phyloP scores from a whole-genome alignment of 106 monocot genomes.

The Dioscorea zingiberensis region DNA sequence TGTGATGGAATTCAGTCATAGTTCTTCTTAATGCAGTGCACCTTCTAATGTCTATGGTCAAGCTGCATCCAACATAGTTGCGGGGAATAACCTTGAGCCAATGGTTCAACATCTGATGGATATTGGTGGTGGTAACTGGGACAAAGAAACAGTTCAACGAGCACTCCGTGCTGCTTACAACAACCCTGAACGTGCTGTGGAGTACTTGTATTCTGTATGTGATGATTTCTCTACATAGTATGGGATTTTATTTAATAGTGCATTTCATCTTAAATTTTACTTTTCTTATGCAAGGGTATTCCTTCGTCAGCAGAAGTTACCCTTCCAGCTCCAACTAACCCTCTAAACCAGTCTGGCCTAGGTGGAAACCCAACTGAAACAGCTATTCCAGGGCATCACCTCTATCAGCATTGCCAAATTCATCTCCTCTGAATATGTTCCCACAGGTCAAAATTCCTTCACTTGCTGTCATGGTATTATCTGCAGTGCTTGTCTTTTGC shows the following conservation, averaged over 20 bases:
- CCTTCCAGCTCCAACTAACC: constrained; percentile 33
- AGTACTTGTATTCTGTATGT: constrained; percentile 93
- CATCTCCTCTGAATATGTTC: constrained; percentile 85
- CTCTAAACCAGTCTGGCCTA: constrained; percentile 9
- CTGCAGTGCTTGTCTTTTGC: too few relatives aligned
- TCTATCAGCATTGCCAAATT: constrained; percentile 68
- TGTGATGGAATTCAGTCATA: too few relatives aligned
- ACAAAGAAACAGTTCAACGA: constrained; percentile 67
- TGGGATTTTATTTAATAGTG: background rate
- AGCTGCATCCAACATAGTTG: constrained; percentile 76
- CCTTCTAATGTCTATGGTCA: constrained; percentile 63
- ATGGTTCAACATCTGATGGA: constrained; percentile 81
- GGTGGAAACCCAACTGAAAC: constrained; percentile 21
- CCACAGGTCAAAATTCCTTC: constrained; percentile 61
- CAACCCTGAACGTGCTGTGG: constrained; percentile 98
- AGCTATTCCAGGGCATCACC: constrained; percentile 14
- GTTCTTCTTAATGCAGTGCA: constrained; percentile 20
- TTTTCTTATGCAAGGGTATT: constrained; percentile 55
- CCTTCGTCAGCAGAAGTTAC: constrained; percentile 72
- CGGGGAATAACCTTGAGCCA: constrained; percentile 64
- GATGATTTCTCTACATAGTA: background rate
- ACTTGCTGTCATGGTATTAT: too few relatives aligned
- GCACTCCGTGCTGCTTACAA: constrained; percentile 97
- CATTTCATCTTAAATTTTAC: constrained; percentile 1
- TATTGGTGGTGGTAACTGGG: constrained; percentile 99